Base-by-base conservation (phyloP, 768 basidiomycete species). In the Serendipita vermifera region DNA sequence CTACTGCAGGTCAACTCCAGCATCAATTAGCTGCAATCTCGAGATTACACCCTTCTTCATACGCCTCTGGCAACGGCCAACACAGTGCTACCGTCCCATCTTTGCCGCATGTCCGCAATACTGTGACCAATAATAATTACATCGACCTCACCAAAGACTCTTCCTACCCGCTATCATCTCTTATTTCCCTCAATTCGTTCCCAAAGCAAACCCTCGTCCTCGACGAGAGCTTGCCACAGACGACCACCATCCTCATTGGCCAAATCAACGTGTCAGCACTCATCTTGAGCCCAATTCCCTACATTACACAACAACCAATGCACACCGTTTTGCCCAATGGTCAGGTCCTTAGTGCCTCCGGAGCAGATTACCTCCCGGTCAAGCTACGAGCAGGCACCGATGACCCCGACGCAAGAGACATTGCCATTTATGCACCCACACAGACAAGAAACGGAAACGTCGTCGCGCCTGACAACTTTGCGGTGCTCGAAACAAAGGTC, bases 231-330 rank as follows among this genome's bases (percentile, higher is more conserved):
- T 31, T 51, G 7, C 5, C 84, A 4, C 85, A 83, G 13, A 87
- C 83, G 71, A 87, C 85, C 0, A 85, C 87, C 14, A 81, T 93
- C 54, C 93, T 91, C 67, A 90, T 93, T 46, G 90, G 90, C 1
- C 83, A 87, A 58, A 73, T 93, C 33, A 74, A 75, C n/a, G 82
- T 83, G 17, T 87, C 85, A 15, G 89, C 87, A 13, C 77, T 93
- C 26, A 80, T 93, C 32, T 74, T 91, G n/a, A 87, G 89, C 67
- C 88, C 85, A 5, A 77, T 85, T 15, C 64, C 76, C 27, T 91
- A 88, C 66, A 69, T 91, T 33, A 65, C 70, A 40, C 70, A 71
- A 22, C 75, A 72, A 54, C 74, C 75, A 11, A 56, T 59, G 15
- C 56, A 11, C n/a, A 58, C 57, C 5, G 59, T 55, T 22, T 20